phyloP scores from a whole-genome alignment of 768 basidiomycete species.

The Leccinum disarticulatum region DNA sequence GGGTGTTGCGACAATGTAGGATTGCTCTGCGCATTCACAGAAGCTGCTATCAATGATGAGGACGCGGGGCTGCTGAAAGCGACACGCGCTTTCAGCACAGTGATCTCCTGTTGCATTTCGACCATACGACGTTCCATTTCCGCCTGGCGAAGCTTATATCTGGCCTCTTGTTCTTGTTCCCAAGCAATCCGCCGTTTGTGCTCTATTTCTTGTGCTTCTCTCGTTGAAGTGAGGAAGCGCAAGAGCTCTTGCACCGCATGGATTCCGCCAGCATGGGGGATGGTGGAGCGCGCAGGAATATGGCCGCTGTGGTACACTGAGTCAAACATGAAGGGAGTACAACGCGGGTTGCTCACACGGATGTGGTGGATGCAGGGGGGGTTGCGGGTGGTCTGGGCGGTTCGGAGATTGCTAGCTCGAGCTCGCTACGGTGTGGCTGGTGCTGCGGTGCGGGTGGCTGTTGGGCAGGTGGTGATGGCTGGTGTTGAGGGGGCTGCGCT shows the following conservation, averaged over 20 bases:
- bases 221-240: slow-evolving; percentile 55
- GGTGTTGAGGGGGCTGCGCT: slow-evolving; percentile 14
- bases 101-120: slow-evolving; percentile 55
- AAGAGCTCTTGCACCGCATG: slow-evolving; percentile 60
- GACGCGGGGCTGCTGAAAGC: slow-evolving; percentile 21
- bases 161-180: slow-evolving; percentile 72
- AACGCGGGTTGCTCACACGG: slow-evolving; percentile 35
- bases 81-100: slow-evolving; percentile 43
- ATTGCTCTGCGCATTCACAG: slow-evolving; percentile 3
- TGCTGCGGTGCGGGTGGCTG: slow-evolving; percentile 34
- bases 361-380: slow-evolving; percentile 29
- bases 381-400: slow-evolving; percentile 29
- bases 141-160: slow-evolving; percentile 50
- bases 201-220: slow-evolving; percentile 62
- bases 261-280: slow-evolving; percentile 36
- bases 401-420: slow-evolving; percentile 59
- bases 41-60: slow-evolving; percentile 4
- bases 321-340: background rate
- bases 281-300: slow-evolving; percentile 19
- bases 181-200: slow-evolving; percentile 57
- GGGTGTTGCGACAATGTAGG: slow-evolving; percentile 4
- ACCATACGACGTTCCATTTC: slow-evolving; percentile 58
- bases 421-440: slow-evolving; percentile 62
- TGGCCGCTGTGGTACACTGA: slow-evolving; percentile 9
- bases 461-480: slow-evolving; percentile 27